These are phyloP conservation scores for Insectozyma bohioensis DNA, from an alignment of 1,139 yeast genomes.

Conservation along the genomic window DNA sequence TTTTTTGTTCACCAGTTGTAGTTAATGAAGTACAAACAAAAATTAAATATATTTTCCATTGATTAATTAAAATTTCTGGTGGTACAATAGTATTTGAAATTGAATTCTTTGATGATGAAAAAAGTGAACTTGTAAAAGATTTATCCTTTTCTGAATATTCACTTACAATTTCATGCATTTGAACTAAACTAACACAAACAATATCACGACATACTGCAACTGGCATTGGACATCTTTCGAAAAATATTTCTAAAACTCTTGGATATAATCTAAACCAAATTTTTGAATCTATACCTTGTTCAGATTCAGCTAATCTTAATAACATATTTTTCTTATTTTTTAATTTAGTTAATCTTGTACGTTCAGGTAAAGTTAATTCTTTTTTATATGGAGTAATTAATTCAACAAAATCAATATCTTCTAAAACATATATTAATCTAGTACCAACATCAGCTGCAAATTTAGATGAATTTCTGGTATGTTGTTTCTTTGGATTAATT, in stretches of 20 bases:
- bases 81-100: conserved; percentile 39
- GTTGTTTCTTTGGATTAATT: conserved; percentile 33
- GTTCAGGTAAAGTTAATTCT: conserved; percentile 80
- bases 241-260: conserved; percentile 65
- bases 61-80: conserved; percentile 77
- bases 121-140: conserved; percentile 42
- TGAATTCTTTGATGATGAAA: conserved; percentile 26
- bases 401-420: conserved; percentile 66
- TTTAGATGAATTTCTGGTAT: conserved; percentile 63
- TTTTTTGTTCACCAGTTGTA: conserved; percentile 80
- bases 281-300: conserved; percentile 93
- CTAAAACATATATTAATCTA: conserved; percentile 75
- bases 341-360: conserved; percentile 65
- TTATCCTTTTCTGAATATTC: conserved; percentile 56
- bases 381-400: conserved; percentile 57
- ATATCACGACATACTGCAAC: conserved; percentile 93
- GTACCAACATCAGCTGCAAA: conserved; percentile 81
- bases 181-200: conserved; percentile 85
- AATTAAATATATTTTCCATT: conserved; percentile 84
- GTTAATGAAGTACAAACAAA: conserved; percentile 93
- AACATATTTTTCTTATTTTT: conserved; percentile 64
- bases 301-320: conserved; percentile 79
- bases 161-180: conserved; percentile 78
- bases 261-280: conserved; percentile 93
- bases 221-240: conserved; percentile 85